These are phyloP conservation scores for Fusarium liriodendri DNA, from an alignment of 2,329 filamentous ascomycete species.

Conservation along the genomic window DNA sequence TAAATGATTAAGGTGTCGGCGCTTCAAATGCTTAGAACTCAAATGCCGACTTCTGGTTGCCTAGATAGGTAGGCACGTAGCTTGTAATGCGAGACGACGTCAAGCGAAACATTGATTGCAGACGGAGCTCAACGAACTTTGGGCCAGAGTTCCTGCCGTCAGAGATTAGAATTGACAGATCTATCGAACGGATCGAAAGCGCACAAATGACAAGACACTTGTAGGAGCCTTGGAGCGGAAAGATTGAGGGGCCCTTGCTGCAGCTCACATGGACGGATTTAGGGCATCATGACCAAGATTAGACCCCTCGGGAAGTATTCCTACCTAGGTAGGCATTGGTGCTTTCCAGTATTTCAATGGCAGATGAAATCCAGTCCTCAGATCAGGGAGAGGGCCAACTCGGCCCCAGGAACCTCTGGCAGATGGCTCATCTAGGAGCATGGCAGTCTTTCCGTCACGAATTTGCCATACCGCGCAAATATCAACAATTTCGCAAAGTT, in stretches of 20 bases:
- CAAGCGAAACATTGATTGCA: neutral
- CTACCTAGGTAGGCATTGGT: neutral
- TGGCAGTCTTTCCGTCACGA: neutral
- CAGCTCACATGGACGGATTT: neutral
- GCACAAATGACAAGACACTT: neutral
- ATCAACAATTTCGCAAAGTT: neutral
- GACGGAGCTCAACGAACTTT: neutral
- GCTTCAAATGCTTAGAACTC: neutral
- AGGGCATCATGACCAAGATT: neutral
- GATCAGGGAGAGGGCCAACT: neutral
- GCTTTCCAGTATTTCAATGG: neutral
- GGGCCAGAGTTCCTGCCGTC: neutral
- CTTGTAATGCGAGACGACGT: neutral
- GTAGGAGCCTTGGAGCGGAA: neutral
- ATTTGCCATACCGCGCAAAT: neutral
- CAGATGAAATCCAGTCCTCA: neutral
- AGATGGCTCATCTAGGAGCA: neutral
- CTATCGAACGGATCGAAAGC: neutral
- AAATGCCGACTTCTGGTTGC: neutral
- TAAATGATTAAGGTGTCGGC: neutral
- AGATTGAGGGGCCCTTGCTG: neutral
- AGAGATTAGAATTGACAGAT: neutral
- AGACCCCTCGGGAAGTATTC: neutral
- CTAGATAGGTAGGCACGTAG: neutral
- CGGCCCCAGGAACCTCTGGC: neutral